These are phyloP conservation scores for Penicillium sp. DNA, from an alignment of 2,329 filamentous ascomycete species.

Conservation along the genomic window DNA sequence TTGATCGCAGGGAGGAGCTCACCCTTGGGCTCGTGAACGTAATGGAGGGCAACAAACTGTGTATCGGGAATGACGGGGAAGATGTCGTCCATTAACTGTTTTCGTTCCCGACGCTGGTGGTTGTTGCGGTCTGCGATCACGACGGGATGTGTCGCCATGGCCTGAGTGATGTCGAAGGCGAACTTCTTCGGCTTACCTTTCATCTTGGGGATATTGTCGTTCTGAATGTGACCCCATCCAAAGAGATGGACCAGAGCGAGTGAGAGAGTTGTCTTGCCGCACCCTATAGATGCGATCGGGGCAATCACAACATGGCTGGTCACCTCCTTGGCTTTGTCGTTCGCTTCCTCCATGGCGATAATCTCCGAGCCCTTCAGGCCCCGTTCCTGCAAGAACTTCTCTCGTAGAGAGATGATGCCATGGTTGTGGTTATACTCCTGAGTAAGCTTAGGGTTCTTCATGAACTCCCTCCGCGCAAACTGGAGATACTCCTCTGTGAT, in stretches of 20 bases:
- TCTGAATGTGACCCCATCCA: conserved; percentile 89
- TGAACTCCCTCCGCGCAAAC: conserved; percentile 75
- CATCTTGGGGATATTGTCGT: conserved; percentile 88
- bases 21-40: conserved; percentile 69
- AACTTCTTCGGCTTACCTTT: conserved; percentile 75
- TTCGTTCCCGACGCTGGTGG: conserved; percentile 81
- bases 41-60: conserved; percentile 83
- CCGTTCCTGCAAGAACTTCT: conserved; percentile 82
- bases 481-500: conserved; percentile 90
- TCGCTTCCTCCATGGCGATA: conserved; percentile 66
- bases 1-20: conserved; percentile 70
- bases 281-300: conserved; percentile 90
- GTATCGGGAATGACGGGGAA: conserved; percentile 62
- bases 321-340: conserved; percentile 55
- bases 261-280: conserved; percentile 93
- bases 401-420: conserved; percentile 86
- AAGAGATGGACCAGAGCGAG: conserved; percentile 81
- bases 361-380: conserved; percentile 88
- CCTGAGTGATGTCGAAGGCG: conserved; percentile 67
- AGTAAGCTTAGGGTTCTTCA: conserved; percentile 66
- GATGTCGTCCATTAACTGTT: conserved; percentile 83
- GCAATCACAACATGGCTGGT: conserved; percentile 75
- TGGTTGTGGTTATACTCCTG: conserved; percentile 83
- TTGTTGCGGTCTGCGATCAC: conserved; percentile 96
- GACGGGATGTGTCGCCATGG: conserved; percentile 66